Evolutionary conservation across 1,284 basidiomycete species (phyloP).

Genomic region (Rhizopogon parksii): DNA sequence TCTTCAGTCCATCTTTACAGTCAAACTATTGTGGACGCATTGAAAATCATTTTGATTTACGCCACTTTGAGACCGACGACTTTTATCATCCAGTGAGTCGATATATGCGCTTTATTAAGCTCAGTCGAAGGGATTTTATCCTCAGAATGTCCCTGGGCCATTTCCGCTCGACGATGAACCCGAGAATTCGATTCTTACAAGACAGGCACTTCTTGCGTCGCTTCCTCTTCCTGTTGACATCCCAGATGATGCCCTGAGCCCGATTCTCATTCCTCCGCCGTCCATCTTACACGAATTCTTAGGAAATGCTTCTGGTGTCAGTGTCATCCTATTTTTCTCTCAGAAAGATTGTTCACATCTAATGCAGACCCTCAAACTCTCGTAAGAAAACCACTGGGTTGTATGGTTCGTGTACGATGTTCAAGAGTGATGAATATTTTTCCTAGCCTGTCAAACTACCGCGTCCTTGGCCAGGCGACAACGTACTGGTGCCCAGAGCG

Average conservation of each 20-base stretch:
- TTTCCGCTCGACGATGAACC: constrained; percentile 32
- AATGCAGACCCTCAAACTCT: constrained; percentile 39
- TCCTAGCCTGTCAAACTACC: constrained; percentile 54
- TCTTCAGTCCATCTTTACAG: not conserved
- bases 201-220: constrained; percentile 47
- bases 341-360: constrained; percentile 10
- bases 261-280: constrained; percentile 56
- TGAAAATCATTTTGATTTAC: not conserved
- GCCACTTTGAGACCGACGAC: not conserved
- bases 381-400: constrained; percentile 33
- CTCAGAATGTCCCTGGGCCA: constrained; percentile 15
- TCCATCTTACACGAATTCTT: constrained; percentile 65
- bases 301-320: constrained; percentile 49
- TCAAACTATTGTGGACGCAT: not conserved
- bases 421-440: constrained; percentile 4
- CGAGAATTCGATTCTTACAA: constrained; percentile 42
- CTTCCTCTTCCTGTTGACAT: constrained; percentile 57
- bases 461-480: constrained; percentile 56
- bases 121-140: not conserved
- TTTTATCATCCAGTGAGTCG: constrained; percentile 14
- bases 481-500: constrained; percentile 71
- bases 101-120: constrained; percentile 12
- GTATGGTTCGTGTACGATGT: not conserved
- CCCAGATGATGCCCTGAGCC: constrained; percentile 57
- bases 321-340: constrained; percentile 19